Conservation (phyloP, 495 filamentous ascomycete species). For the Pseudoneurospora amorphoporcata region DNA sequence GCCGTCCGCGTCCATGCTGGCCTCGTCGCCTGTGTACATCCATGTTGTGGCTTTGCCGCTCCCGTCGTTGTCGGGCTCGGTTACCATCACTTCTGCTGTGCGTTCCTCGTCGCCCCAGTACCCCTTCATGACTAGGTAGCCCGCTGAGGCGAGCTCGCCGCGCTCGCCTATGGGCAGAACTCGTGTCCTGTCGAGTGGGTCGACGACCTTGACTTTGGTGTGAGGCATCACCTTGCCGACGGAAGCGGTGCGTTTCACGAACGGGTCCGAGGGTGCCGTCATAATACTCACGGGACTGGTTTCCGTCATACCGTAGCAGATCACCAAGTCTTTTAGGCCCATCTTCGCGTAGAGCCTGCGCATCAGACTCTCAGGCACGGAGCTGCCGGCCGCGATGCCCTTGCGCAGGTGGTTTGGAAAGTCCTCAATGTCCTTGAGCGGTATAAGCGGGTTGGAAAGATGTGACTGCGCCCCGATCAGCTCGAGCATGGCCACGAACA, state of each 20-base stretch:
- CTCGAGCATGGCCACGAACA: conserved; percentile 86
- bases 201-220: conserved; percentile 66
- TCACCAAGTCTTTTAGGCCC: conserved; percentile 77
- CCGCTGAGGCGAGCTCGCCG: conserved; percentile 76
- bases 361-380: conserved; percentile 79
- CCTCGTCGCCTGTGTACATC: conserved; percentile 79
- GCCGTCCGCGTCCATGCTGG: conserved; percentile 65
- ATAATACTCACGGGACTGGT: conserved; percentile 86
- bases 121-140: conserved; percentile 83
- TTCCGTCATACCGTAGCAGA: conserved; percentile 99
- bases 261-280: conserved; percentile 75
- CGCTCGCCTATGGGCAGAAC: conserved; percentile 53
- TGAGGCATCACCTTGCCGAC: conserved; percentile 78
- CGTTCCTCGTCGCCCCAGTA: conserved; percentile 68
- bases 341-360: conserved; percentile 61
- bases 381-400: conserved; percentile 85
- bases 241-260: conserved; percentile 64
- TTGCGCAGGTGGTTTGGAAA: conserved; percentile 62
- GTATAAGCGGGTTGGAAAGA: conserved; percentile 38
- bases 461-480: conserved; percentile 21
- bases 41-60: conserved; percentile 26
- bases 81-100: conserved; percentile 60
- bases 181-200: conserved; percentile 42
- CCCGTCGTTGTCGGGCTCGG: conserved; percentile 32
- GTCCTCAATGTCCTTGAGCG: conserved; percentile 30